Evolutionary conservation across 1,284 basidiomycete genomes (phyloP), one percentile per base, ranked within the genome.

Genomic region (Butyriboletus appendiculatus): DNA sequence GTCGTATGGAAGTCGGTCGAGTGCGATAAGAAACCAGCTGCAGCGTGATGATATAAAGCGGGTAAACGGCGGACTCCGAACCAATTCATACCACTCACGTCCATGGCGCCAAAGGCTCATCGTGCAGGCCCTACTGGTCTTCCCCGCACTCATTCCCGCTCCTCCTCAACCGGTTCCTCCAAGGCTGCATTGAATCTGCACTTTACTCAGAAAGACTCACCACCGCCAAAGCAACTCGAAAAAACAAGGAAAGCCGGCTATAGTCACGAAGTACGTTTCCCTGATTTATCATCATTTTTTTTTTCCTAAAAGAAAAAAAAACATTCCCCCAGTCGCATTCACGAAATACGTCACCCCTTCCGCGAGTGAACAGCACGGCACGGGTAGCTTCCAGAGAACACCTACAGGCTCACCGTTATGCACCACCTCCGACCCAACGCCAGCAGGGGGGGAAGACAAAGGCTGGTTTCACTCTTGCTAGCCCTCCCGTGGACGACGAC

Each of bases 131-230:
- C 68, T 55, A 60, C 76, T 57, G 74, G 74, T 52, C 74, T 76
- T 52, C 68, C 78, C 55, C 82, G 82, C 62, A 73, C 81, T 7
- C 85, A 88, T 64, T 85, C 86, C 18, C 80, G 86, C 59, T 77
- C 80, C 15, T 80, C 80, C 45, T 87, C 86, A 4, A 71, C 71
- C 2, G 73, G 76, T 18, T 76, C 79, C 22, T 80, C 82, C 20
- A 85, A 80, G 65, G 67, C 82, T 18, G 78, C 76, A 12, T 55
- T 81, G 45, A 87, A 81, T 62, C 75, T 88, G 12, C 85, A 86
- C 51, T 76, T 88, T 52, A 88, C 86, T 0, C 83, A 85, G 74
- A 86, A 84, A 61, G 85, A 87, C 22, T 65, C 73, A 9, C 55
- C 61, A 12, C 69, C 66, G 14, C 68, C 69, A 51, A 80, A 77